phyloP scores from a whole-genome alignment of 2,329 filamentous ascomycete species.

The Pseudocercospora pini-densiflorae region DNA sequence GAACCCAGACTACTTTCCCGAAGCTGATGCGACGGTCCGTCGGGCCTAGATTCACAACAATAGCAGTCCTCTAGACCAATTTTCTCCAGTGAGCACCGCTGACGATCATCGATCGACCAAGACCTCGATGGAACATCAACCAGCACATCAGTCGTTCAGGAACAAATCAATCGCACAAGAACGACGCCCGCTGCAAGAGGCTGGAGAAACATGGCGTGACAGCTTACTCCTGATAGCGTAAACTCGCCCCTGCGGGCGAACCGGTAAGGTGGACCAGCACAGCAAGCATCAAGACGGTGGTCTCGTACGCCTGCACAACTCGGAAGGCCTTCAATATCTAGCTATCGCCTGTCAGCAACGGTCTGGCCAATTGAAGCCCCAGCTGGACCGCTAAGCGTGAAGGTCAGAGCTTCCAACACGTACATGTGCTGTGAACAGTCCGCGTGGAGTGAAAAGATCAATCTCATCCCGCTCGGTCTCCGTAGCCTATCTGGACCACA shows the following conservation, averaged over 20 bases:
- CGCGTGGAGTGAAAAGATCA: not conserved
- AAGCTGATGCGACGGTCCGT: not conserved
- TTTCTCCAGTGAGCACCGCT: not conserved
- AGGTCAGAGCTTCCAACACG: no score
- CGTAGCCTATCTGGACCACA: slow-evolving; percentile 2
- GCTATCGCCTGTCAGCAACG: no score
- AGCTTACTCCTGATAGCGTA: not conserved
- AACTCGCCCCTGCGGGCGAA: not conserved
- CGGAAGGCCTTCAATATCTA: no score
- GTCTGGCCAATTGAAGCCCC: no score
- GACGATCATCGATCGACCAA: not conserved
- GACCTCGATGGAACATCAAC: not conserved
- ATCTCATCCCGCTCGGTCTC: not conserved
- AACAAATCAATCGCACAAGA: not conserved
- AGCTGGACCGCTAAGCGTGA: no score
- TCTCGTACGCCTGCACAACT: not conserved
- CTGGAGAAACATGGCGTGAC: not conserved
- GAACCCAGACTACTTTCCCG: not conserved
- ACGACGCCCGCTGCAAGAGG: not conserved
- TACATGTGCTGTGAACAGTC: not conserved
- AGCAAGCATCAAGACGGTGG: not conserved
- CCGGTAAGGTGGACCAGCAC: not conserved
- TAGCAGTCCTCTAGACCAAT: not conserved
- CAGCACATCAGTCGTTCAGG: not conserved
- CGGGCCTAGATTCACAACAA: not conserved